phyloP scores from a whole-genome alignment of 2,329 filamentous ascomycete species.

The Aspergillus chevalieri region DNA sequence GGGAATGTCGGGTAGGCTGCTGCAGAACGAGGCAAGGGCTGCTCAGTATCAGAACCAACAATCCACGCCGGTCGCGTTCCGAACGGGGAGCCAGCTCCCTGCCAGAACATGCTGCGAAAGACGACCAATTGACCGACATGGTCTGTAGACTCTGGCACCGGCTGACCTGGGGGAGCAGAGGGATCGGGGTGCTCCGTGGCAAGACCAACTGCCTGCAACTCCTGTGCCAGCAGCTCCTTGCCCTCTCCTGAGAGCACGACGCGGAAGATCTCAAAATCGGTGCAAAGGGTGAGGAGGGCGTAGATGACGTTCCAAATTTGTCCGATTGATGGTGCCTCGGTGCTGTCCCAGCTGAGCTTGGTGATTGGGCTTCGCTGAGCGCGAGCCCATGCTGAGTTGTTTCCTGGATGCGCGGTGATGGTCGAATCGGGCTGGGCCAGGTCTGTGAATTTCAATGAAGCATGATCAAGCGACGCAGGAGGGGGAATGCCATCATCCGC shows the following conservation, averaged over 20 bases:
- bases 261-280: conserved; percentile 29
- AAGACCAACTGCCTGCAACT: conserved; percentile 35
- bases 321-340: conserved; percentile 23
- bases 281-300: conserved; percentile 28
- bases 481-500: conserved; percentile 11
- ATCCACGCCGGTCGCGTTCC: conserved; percentile 60
- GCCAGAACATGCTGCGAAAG: conserved; percentile 58
- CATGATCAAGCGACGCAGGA: conserved; percentile 23
- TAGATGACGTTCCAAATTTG: conserved; percentile 38
- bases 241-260: conserved; percentile 25
- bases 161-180: conserved; percentile 34
- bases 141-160: conserved; percentile 22
- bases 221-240: conserved; percentile 19
- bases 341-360: conserved; percentile 27
- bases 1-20: conserved; percentile 26
- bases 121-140: conserved; percentile 42
- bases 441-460: conserved; percentile 25
- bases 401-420: conserved; percentile 16
- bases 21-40: conserved; percentile 16
- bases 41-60: conserved; percentile 37
- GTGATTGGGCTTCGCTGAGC: conserved; percentile 25
- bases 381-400: conserved; percentile 38
- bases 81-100: conserved; percentile 62
- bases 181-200: conserved; percentile 37
- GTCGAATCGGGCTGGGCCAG: conserved; percentile 15